These are phyloP conservation scores for Aureobasidium melanogenum DNA, from an alignment of 2,329 filamentous ascomycete genomes.

Conservation along the genomic window DNA sequence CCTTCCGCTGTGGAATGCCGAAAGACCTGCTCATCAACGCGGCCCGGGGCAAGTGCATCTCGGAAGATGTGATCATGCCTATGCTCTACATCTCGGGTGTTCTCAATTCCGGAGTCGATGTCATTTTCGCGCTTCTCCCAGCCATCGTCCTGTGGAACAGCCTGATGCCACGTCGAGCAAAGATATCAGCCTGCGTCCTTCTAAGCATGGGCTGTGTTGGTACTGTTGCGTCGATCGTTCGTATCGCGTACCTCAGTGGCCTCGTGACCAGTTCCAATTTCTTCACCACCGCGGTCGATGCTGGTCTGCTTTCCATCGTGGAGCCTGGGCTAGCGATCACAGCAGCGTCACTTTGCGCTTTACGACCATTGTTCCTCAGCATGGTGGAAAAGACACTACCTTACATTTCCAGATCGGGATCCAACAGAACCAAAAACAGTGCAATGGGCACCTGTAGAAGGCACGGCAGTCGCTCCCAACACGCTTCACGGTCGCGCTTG, in stretches of 20 bases:
- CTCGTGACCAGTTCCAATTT: neutral
- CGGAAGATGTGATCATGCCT: neutral
- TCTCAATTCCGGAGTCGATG: slow-evolving; percentile 12
- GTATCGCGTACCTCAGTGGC: slow-evolving; percentile 11
- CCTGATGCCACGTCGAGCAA: slow-evolving; percentile 9
- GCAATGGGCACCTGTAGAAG: neutral
- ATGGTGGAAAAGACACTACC: neutral
- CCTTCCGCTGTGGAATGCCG: neutral
- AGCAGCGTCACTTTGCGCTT: slow-evolving; percentile 17
- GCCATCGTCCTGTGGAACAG: slow-evolving; percentile 10
- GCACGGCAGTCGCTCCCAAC: neutral
- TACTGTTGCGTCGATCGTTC: slow-evolving; percentile 12
- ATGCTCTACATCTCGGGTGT: slow-evolving; percentile 11
- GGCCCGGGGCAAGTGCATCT: slow-evolving; percentile 10
- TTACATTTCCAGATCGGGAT: neutral
- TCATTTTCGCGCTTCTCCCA: slow-evolving; percentile 10
- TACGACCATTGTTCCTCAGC: slow-evolving; percentile 18
- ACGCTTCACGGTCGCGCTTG: neutral
- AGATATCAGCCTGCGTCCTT: slow-evolving; percentile 10
- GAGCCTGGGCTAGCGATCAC: slow-evolving; percentile 20
- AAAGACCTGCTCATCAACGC: slow-evolving; percentile 4
- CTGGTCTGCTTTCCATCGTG: slow-evolving; percentile 14
- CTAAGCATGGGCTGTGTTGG: slow-evolving; percentile 11
- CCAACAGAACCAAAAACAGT: too few relatives aligned
- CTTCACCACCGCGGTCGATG: slow-evolving; percentile 10